Evolutionary conservation across 192 early-diverging fungal genomes (phyloP).

Genomic region (Coemansia sp.): DNA sequence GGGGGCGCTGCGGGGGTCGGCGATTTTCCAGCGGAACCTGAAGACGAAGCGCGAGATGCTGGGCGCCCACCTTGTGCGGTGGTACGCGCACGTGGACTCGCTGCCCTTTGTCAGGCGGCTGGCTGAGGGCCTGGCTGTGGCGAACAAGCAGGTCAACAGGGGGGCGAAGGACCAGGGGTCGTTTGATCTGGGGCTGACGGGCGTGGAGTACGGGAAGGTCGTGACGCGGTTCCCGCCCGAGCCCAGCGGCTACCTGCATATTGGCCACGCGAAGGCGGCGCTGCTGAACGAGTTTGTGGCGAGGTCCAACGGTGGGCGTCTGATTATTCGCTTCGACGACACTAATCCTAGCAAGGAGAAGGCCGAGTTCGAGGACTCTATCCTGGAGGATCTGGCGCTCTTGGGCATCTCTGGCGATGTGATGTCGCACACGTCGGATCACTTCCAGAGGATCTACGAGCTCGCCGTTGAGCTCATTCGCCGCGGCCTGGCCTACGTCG

Average conservation of each 20-base stretch:
- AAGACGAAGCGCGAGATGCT: constrained; percentile 64
- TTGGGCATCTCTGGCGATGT: constrained; percentile 79
- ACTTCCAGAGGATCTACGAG: constrained; percentile 86
- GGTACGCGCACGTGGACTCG: constrained; percentile 71
- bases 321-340: constrained; percentile 97
- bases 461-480: constrained; percentile 83
- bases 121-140: not conserved
- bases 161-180: constrained; percentile 74
- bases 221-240: constrained; percentile 99
- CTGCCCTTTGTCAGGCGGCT: constrained; percentile 58
- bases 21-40: constrained; percentile 74
- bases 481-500: constrained; percentile 88
- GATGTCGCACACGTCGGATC: constrained; percentile 88
- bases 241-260: constrained; percentile 97
- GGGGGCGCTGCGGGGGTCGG: constrained; percentile 80
- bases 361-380: constrained; percentile 92
- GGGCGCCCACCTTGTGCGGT: constrained; percentile 73
- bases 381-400: constrained; percentile 89
- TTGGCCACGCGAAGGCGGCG: constrained; percentile 99
- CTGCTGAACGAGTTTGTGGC: constrained; percentile 98
- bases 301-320: constrained; percentile 78
- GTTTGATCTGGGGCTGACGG: constrained; percentile 88
- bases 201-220: constrained; percentile 80
- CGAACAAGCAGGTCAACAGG: constrained; percentile 17
- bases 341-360: constrained; percentile 98